A percentile compares a stretch with the other conserved stretches of the same genome.
Evolutionary conservation across 495 filamentous ascomycete genomes (phyloP).

Genomic region (Penicillium angulare): DNA sequence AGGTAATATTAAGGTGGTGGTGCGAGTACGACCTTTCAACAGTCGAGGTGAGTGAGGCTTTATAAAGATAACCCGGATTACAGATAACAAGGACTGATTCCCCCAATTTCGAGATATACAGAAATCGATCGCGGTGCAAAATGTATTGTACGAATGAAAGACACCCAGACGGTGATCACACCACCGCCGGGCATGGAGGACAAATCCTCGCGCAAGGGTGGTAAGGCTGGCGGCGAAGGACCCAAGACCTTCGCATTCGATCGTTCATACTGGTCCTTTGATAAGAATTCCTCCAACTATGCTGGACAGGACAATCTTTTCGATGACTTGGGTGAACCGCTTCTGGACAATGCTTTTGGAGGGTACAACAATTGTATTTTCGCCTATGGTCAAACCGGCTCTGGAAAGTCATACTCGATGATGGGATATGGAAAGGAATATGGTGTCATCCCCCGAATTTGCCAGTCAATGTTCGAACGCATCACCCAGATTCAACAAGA

Average conservation of each 20-base stretch:
- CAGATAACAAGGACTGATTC: no score
- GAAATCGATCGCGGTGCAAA: conserved; percentile 88
- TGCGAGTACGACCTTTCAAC: conserved; percentile 90
- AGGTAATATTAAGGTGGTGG: conserved; percentile 99
- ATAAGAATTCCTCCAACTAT: conserved; percentile 74
- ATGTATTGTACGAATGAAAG: conserved; percentile 98
- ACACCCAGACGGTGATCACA: conserved; percentile 80
- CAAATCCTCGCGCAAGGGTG: conserved; percentile 52
- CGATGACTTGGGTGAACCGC: conserved; percentile 79
- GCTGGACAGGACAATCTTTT: conserved; percentile 90
- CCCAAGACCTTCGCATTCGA: conserved; percentile 94
- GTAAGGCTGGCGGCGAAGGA: conserved; percentile 66
- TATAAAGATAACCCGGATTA: no score
- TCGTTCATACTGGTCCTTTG: conserved; percentile 96
- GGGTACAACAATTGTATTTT: conserved; percentile 99
- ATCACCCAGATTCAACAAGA: conserved; percentile 75
- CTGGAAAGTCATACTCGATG: conserved; percentile 99
- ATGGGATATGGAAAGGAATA: conserved; percentile 98
- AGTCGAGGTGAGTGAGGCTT: conserved; percentile 86
- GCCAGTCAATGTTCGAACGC: conserved; percentile 92
- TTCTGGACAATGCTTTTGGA: conserved; percentile 97
- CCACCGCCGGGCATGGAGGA: conserved; percentile 67
- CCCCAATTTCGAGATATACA: no score
- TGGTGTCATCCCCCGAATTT: conserved; percentile 97
- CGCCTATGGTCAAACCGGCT: conserved; percentile 98